These are phyloP conservation scores for Colletotrichum higginsianum DNA, from an alignment of 2,329 filamentous ascomycete species.

Conservation along the genomic window DNA sequence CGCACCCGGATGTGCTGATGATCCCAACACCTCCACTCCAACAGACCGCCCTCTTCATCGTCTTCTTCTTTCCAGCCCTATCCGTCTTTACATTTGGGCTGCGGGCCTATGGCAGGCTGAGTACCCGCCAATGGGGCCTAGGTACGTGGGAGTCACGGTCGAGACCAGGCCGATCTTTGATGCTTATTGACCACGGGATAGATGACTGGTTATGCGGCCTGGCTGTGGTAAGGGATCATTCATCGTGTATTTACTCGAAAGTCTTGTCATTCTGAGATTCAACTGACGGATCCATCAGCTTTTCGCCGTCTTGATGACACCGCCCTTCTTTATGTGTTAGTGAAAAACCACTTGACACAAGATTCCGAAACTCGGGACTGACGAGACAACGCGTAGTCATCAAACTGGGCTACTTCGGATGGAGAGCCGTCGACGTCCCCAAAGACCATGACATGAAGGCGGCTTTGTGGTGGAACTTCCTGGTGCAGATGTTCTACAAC, in stretches of 20 bases:
- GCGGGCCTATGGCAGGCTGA: slow-evolving; percentile 29
- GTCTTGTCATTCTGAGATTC: too few relatives aligned
- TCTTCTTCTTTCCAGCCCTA: slow-evolving; percentile 32
- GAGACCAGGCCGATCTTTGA: too few relatives aligned
- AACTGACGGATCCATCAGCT: too few relatives aligned
- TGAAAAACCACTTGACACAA: too few relatives aligned
- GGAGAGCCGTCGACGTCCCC: slow-evolving; percentile 32
- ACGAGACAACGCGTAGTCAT: slow-evolving; percentile 34
- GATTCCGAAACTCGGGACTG: too few relatives aligned
- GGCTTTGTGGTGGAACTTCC: slow-evolving; percentile 49
- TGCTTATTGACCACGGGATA: too few relatives aligned
- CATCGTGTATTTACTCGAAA: too few relatives aligned
- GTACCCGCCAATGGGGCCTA: slow-evolving; percentile 35
- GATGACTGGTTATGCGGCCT: too few relatives aligned
- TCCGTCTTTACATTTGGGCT: slow-evolving; percentile 23
- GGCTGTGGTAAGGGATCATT: too few relatives aligned
- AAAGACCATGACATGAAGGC: slow-evolving; percentile 17
- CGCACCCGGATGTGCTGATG: too few relatives aligned
- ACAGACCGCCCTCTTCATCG: slow-evolving; percentile 23
- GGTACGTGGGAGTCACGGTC: not conserved
- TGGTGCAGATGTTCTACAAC: slow-evolving; percentile 54
- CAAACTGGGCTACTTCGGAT: slow-evolving; percentile 51
- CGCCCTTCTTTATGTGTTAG: too few relatives aligned
- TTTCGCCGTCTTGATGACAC: too few relatives aligned
- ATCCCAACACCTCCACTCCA: slow-evolving; percentile 4